A percentile compares a stretch with the other conserved stretches of the same genome.
Conservation (phyloP, 768 basidiomycete genomes). For the Termitomyces sp. region DNA sequence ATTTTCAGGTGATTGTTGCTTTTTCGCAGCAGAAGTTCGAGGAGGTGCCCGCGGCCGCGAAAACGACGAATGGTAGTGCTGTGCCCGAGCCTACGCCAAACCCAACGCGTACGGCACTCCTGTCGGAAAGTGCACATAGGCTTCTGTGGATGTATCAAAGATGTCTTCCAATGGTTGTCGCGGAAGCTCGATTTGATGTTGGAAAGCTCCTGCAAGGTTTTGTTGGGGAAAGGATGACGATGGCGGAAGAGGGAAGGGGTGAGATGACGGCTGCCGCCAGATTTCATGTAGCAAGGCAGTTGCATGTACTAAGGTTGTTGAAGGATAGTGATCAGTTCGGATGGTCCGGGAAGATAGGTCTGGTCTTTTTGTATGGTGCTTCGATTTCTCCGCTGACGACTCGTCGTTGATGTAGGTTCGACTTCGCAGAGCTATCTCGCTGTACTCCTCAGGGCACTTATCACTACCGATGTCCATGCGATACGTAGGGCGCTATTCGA, state of each 20-base stretch:
- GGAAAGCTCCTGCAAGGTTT: slow-evolving; percentile 66
- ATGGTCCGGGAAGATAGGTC: slow-evolving; percentile 73
- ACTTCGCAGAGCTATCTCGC: slow-evolving; percentile 62
- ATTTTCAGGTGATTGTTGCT: slow-evolving; percentile 79
- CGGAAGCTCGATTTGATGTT: slow-evolving; percentile 80
- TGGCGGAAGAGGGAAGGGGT: slow-evolving; percentile 17
- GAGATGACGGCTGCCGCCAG: slow-evolving; percentile 19
- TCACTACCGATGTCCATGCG: slow-evolving; percentile 40
- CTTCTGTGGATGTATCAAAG: slow-evolving; percentile 83
- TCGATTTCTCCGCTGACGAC: neutral
- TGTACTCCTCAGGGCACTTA: slow-evolving; percentile 63
- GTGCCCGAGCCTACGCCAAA: slow-evolving; percentile 11
- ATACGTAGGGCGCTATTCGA: slow-evolving; percentile 40
- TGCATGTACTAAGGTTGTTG: slow-evolving; percentile 76
- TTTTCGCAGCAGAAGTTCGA: slow-evolving; percentile 59
- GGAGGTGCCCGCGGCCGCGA: neutral
- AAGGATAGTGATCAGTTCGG: slow-evolving; percentile 72
- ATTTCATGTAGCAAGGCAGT: slow-evolving; percentile 50
- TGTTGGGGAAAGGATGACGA: slow-evolving; percentile 5
- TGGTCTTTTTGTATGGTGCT: slow-evolving; percentile 19
- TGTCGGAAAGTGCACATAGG: slow-evolving; percentile 76
- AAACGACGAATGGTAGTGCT: neutral
- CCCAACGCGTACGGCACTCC: slow-evolving; percentile 45
- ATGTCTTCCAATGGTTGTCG: slow-evolving; percentile 65
- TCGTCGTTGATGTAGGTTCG: slow-evolving; percentile 15